A percentile compares a stretch with the other conserved stretches of the same genome.
These are phyloP conservation scores for Auricularia heimuer DNA, from an alignment of 768 basidiomycete species.

Conservation along the genomic window DNA sequence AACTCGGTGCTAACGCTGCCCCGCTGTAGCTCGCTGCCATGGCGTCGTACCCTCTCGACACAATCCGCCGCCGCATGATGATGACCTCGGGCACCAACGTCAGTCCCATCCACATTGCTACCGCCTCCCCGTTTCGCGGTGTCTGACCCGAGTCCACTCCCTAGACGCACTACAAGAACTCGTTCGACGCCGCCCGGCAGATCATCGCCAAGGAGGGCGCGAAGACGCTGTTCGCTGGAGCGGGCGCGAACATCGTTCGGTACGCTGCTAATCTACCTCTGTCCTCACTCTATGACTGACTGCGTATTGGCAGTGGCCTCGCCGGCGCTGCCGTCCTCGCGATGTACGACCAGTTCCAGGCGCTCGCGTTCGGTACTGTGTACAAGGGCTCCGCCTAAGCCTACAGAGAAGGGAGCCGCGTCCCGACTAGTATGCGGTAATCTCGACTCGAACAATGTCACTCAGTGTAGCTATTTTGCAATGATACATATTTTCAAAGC, in stretches of 20 bases:
- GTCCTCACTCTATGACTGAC: not conserved
- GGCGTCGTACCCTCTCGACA: conserved; percentile 35
- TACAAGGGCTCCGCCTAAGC: not conserved
- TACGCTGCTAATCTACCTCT: not conserved
- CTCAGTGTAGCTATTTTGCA: too few relatives aligned
- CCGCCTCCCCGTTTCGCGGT: too few relatives aligned
- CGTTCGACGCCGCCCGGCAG: conserved; percentile 29
- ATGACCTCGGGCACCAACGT: conserved; percentile 33
- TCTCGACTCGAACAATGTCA: too few relatives aligned
- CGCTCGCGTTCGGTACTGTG: conserved; percentile 4
- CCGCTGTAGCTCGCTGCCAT: conserved; percentile 24
- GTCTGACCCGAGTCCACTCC: not conserved
- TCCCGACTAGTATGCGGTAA: too few relatives aligned
- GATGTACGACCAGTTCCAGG: conserved; percentile 8
- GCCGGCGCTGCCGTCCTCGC: conserved; percentile 6
- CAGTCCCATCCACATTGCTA: too few relatives aligned
- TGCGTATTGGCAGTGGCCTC: not conserved
- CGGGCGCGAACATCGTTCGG: conserved; percentile 18
- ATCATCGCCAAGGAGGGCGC: conserved; percentile 33
- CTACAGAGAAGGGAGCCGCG: too few relatives aligned
- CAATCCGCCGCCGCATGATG: conserved; percentile 39
- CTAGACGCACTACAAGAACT: conserved; percentile 30
- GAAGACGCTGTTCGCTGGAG: conserved; percentile 24
- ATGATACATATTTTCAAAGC: too few relatives aligned
- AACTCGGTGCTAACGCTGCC: not conserved